A percentile compares a stretch with the other conserved stretches of the same genome.
phyloP scores from a whole-genome alignment of 2,329 filamentous ascomycete genomes.

The Berkeleyomyces rouxiae region DNA sequence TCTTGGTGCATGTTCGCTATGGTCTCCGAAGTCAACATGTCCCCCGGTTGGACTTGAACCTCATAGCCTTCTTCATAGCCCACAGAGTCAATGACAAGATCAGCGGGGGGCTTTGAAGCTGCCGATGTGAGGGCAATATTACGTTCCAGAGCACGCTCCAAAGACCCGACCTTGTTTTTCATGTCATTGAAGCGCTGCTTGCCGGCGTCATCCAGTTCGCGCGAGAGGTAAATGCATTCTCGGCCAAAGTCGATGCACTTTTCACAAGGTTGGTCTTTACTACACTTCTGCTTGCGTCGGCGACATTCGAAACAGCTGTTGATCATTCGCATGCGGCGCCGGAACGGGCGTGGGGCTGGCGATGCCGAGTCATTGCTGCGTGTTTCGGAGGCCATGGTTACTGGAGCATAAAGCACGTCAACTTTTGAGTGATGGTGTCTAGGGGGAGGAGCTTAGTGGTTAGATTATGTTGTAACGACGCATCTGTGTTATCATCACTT shows the following conservation, averaged over 20 bases:
- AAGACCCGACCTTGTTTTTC: slow-evolving; percentile 59
- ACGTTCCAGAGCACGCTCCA: slow-evolving; percentile 53
- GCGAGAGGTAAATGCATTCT: slow-evolving; percentile 47
- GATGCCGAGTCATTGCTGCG: neutral
- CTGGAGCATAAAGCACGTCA: neutral
- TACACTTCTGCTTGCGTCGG: slow-evolving; percentile 62
- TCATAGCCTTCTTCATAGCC: slow-evolving; percentile 44
- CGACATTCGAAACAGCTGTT: slow-evolving; percentile 55
- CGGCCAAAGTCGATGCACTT: slow-evolving; percentile 42
- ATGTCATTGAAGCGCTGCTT: slow-evolving; percentile 58
- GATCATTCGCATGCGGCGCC: slow-evolving; percentile 48
- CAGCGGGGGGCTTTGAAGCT: slow-evolving; percentile 17
- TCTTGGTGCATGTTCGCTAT: slow-evolving; percentile 31
- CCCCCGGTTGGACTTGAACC: slow-evolving; percentile 42
- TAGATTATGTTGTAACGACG: neutral
- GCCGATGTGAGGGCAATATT: slow-evolving; percentile 37
- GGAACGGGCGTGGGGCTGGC: slow-evolving; percentile 24
- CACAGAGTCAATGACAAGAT: slow-evolving; percentile 30
- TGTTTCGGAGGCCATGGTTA: neutral
- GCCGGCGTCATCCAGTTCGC: slow-evolving; percentile 50
- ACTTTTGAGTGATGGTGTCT: neutral
- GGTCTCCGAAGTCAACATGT: slow-evolving; percentile 34
- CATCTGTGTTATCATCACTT: neutral
- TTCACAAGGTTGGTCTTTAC: slow-evolving; percentile 54
- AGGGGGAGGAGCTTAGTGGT: neutral